Evolutionary conservation across 176 grass and related monocot species (phyloP), one percentile per base, ranked within the genome.

Genomic region (Cocos nucifera): DNA sequence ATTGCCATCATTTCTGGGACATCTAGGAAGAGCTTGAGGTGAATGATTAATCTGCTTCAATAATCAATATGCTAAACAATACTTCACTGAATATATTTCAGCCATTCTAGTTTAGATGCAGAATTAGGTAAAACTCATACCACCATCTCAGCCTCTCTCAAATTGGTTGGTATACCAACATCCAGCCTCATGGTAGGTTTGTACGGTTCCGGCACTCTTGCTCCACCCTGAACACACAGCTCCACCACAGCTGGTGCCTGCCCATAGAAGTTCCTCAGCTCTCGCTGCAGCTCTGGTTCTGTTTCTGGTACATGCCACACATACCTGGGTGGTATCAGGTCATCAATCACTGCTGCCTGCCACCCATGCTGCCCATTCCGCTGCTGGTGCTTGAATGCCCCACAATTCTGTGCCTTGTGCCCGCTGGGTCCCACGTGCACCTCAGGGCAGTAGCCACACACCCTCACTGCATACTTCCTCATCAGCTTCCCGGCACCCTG

Each of bases 201-300:
- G 39, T 97, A 97, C 56, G 85, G 79, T 16, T 97, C 93, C 0
- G 93, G 87, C 63, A 91, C 76, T 15, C 66, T 19, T 19, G 75
- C 80, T 2, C 87, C 87, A 29, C 65, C 93, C 63, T 85, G 81
- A 27, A 75, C 56, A 49, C 93, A 97, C 4, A 91, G 67, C 60
- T 97, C 93, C n/a, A 97, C 87, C 49, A 97, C 73, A 55, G 87
- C 93, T 28, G 93, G 93, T 63, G 93, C 93, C 28, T 97, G 87
- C 57, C 93, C 93, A 71, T 97, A 97, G 69, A 97, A 92, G 62
- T 28, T 90, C 58, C 81, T 96, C 18, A 96, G 76, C 51, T 96
- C 92, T 44, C 73, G 84, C 49, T 85, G 78, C 78, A 97, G 49
- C 48, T 85, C 78, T 50, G 77, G 78, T 23, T 64, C 81, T 3